Percentiles rank a stretch among this genome's conserved stretches.
These are phyloP conservation scores for Alternaria postmessia DNA, from an alignment of 2,329 filamentous ascomycete genomes.

Conservation along the genomic window DNA sequence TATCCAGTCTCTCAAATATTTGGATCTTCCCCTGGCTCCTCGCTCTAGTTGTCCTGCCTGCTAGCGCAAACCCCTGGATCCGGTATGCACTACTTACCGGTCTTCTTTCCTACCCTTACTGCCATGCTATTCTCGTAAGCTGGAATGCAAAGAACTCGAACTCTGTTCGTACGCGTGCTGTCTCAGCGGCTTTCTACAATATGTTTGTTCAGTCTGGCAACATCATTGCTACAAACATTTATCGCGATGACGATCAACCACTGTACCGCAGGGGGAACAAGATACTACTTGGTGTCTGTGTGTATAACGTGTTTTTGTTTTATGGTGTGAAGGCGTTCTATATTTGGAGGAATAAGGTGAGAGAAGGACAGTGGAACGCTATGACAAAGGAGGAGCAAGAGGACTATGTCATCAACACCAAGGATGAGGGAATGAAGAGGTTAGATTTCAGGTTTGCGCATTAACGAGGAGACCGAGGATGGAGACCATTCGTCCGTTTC, in stretches of 20 bases:
- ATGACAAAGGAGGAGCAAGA: conserved; percentile 41
- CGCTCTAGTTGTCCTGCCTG: conserved; percentile 58
- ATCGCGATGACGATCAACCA: conserved; percentile 57
- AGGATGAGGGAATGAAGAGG: conserved; percentile 41
- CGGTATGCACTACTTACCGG: conserved; percentile 61
- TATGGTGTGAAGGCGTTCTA: conserved; percentile 52
- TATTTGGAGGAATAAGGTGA: conserved; percentile 51
- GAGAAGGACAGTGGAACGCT: conserved; percentile 38
- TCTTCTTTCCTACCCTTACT: conserved; percentile 64
- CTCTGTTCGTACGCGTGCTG: conserved; percentile 50
- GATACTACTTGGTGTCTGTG: conserved; percentile 44
- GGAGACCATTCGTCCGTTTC: too few species aligned
- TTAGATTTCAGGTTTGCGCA: conserved; percentile 45
- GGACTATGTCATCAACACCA: conserved; percentile 39
- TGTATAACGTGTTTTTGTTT: conserved; percentile 45
- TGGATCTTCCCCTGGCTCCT: conserved; percentile 69
- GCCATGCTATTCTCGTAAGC: conserved; percentile 52
- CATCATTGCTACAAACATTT: conserved; percentile 59
- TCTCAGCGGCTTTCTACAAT: conserved; percentile 53
- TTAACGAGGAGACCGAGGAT: conserved; percentile 7
- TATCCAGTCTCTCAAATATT: conserved; percentile 60
- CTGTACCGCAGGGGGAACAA: conserved; percentile 55
- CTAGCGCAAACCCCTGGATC: conserved; percentile 57
- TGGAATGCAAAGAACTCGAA: conserved; percentile 53
- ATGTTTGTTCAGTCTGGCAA: conserved; percentile 59